phyloP scores from a whole-genome alignment of 2,329 filamentous ascomycete genomes.

The Knoxdaviesia capensis region DNA sequence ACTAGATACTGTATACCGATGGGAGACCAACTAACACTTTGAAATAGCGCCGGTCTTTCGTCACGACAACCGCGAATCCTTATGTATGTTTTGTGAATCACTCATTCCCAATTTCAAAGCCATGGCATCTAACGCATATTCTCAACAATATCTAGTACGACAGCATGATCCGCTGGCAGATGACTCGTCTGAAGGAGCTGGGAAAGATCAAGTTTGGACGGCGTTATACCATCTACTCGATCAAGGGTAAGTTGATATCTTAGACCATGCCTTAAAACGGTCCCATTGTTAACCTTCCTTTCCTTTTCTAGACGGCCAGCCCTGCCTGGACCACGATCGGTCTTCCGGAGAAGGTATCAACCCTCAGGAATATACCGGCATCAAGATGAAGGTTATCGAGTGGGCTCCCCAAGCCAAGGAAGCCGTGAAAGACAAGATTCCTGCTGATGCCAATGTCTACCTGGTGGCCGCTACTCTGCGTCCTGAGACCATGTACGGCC shows the following conservation, averaged over 20 bases:
- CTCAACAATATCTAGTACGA: conserved; percentile 48
- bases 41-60: conserved; percentile 53
- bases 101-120: no score
- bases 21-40: no score
- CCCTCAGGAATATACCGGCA: conserved; percentile 77
- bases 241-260: conserved; percentile 32
- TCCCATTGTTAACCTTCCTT: conserved; percentile 24
- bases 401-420: conserved; percentile 64
- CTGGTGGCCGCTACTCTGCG: conserved; percentile 82
- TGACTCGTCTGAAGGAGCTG: conserved; percentile 75
- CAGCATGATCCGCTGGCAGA: conserved; percentile 89
- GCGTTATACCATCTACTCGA: conserved; percentile 81
- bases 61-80: conserved; percentile 90
- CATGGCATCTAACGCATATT: no score
- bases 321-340: conserved; percentile 27
- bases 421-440: conserved; percentile 56
- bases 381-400: conserved; percentile 81
- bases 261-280: conserved; percentile 37
- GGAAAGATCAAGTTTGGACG: conserved; percentile 89
- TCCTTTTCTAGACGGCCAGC: conserved; percentile 16
- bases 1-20: no score
- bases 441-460: conserved; percentile 61
- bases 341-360: conserved; percentile 29
- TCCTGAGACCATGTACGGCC: conserved; percentile 97
- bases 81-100: conserved; percentile 13